These are phyloP conservation scores for Euphrasia arctica DNA, from an alignment of 305 asterid species.

Conservation along the genomic window DNA sequence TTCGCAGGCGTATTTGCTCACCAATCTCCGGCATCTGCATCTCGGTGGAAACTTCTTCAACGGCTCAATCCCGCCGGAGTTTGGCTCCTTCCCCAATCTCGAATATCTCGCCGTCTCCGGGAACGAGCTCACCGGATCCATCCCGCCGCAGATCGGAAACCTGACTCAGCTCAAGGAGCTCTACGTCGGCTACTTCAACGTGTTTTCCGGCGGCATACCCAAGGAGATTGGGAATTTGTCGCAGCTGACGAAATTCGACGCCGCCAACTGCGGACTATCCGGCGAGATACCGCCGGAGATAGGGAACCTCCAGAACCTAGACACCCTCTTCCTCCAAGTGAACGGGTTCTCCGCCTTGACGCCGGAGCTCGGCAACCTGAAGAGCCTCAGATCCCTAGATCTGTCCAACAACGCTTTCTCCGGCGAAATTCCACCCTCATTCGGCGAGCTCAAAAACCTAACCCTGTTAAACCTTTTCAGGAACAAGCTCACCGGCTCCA, in stretches of 20 bases:
- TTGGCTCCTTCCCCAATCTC: conserved; percentile 47
- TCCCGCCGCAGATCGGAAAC: conserved; percentile 73
- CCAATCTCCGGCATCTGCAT: conserved; percentile 58
- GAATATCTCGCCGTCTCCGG: conserved; percentile 85
- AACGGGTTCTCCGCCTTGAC: conserved; percentile 58
- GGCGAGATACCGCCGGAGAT: conserved; percentile 79
- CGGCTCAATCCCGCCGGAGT: conserved; percentile 62
- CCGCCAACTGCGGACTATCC: conserved; percentile 71
- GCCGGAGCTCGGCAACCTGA: conserved; percentile 63
- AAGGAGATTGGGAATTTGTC: conserved; percentile 73
- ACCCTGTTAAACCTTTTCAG: conserved; percentile 79
- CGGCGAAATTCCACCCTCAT: conserved; percentile 70
- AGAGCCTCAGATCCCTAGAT: conserved; percentile 74
- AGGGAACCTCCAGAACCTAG: conserved; percentile 59
- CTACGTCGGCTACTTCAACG: conserved; percentile 72
- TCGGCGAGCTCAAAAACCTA: conserved; percentile 59
- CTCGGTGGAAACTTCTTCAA: conserved; percentile 76
- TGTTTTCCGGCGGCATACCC: conserved; percentile 73
- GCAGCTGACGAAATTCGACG: conserved; percentile 55
- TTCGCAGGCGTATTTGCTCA: conserved; percentile 38
- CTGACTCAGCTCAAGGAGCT: conserved; percentile 54
- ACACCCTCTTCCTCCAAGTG: conserved; percentile 80
- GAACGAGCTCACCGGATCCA: conserved; percentile 59
- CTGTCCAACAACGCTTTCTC: conserved; percentile 67
- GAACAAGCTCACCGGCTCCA: conserved; percentile 75